A percentile compares a stretch with the other conserved stretches of the same genome.
phyloP scores from a whole-genome alignment of 805 yeast genomes.

The Wickerhamiella occidentalis region DNA sequence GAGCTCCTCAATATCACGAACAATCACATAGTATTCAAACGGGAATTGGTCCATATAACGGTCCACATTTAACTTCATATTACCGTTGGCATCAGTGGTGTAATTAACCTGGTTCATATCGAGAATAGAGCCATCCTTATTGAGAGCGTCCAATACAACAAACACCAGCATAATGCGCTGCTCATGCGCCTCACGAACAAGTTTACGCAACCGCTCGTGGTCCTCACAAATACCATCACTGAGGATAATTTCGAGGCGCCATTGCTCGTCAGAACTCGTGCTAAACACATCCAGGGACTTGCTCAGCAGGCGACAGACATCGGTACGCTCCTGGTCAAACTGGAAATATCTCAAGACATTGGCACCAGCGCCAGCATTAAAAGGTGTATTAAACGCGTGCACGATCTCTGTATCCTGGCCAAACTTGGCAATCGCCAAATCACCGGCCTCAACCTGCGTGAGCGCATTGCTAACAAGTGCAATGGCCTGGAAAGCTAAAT shows the following conservation, averaged over 20 bases:
- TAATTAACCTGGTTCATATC: slow-evolving; percentile 92
- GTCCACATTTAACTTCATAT: slow-evolving; percentile 59
- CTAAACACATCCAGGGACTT: slow-evolving; percentile 66
- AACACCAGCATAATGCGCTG: slow-evolving; percentile 89
- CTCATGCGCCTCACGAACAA: slow-evolving; percentile 86
- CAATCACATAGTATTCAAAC: slow-evolving; percentile 92
- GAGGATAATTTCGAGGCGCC: slow-evolving; percentile 87
- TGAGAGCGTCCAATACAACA: slow-evolving; percentile 83
- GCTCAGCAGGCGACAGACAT: slow-evolving; percentile 60
- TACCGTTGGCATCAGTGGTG: slow-evolving; percentile 50
- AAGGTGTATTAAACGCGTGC: slow-evolving; percentile 80
- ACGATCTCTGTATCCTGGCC: slow-evolving; percentile 76
- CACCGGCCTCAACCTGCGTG: slow-evolving; percentile 90
- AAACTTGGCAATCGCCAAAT: slow-evolving; percentile 76
- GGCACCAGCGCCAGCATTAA: slow-evolving; percentile 73
- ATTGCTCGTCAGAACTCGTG: slow-evolving; percentile 38
- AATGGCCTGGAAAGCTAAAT: slow-evolving; percentile 86
- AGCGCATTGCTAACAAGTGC: slow-evolving; percentile 89
- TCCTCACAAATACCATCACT: slow-evolving; percentile 98
- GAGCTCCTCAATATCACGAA: slow-evolving; percentile 72
- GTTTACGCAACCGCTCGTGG: slow-evolving; percentile 66
- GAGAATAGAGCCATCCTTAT: slow-evolving; percentile 56
- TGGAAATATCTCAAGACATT: slow-evolving; percentile 76
- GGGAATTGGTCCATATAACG: slow-evolving; percentile 90
- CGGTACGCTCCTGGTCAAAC: slow-evolving; percentile 79